Conservation (phyloP, 371 early-diverging fungal species). For the Encephalitozoon hellem region DNA sequence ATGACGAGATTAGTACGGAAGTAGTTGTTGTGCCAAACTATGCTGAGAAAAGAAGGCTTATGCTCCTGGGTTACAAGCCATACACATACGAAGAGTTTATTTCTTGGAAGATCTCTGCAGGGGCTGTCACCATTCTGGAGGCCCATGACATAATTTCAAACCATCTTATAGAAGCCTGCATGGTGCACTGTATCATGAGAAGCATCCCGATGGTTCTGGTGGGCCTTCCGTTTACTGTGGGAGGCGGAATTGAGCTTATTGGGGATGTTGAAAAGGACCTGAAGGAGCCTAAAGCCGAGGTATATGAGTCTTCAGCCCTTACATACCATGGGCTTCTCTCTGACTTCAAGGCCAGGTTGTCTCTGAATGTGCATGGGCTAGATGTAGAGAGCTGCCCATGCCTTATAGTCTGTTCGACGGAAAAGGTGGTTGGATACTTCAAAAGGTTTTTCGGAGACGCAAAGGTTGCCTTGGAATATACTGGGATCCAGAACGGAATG, state of each 20-base stretch:
- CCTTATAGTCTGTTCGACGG: not conserved
- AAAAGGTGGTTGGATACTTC: not conserved
- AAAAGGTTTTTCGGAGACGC: not conserved
- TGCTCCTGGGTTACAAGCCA: not conserved
- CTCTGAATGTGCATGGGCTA: not conserved
- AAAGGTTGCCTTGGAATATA: not conserved
- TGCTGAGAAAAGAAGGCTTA: not conserved
- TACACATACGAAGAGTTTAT: constrained; percentile 2
- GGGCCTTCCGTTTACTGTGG: not conserved
- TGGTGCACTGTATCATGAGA: not conserved
- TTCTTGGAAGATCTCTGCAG: not conserved
- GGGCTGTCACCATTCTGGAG: not conserved
- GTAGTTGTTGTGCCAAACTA: not conserved
- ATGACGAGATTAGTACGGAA: not conserved
- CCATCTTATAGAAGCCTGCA: constrained; percentile 3
- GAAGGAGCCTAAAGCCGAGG: not conserved
- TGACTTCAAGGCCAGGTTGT: not conserved
- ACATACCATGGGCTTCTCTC: not conserved
- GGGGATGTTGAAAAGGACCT: not conserved
- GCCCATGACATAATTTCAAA: not conserved
- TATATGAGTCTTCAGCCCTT: not conserved
- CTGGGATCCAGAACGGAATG: not conserved
- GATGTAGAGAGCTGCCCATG: not conserved
- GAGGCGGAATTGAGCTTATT: not conserved
- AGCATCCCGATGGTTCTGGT: not conserved